These are phyloP conservation scores for Zasmidium cellare DNA, from an alignment of 2,329 filamentous ascomycete species.

Conservation along the genomic window DNA sequence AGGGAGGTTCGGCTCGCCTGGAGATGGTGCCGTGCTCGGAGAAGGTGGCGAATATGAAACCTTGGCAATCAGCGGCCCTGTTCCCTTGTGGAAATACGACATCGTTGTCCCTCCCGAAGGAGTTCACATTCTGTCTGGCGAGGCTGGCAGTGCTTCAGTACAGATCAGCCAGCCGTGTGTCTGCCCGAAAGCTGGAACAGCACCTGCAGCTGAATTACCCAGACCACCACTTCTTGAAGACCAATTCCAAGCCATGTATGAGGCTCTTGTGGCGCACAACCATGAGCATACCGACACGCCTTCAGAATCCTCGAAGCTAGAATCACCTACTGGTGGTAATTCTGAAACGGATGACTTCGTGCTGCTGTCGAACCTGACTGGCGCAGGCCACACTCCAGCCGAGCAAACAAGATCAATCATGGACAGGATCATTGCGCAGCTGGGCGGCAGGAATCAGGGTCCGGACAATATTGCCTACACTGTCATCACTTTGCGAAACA, in stretches of 20 bases:
- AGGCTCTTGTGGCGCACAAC: constrained; percentile 9
- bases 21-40: constrained; percentile 73
- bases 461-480: constrained; percentile 41
- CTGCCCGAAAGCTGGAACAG: not conserved
- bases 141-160: constrained; percentile 76
- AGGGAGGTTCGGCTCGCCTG: constrained; percentile 64
- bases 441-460: constrained; percentile 30
- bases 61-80: constrained; percentile 78
- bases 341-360: not conserved
- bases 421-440: constrained; percentile 32
- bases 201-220: constrained; percentile 40
- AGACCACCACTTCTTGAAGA: constrained; percentile 68
- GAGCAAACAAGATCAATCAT: constrained; percentile 44
- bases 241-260: constrained; percentile 52
- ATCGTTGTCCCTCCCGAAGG: constrained; percentile 63
- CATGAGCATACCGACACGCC: not conserved
- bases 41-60: constrained; percentile 98
- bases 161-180: constrained; percentile 61
- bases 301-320: not conserved
- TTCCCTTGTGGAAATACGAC: constrained; percentile 67
- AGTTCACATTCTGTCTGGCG: constrained; percentile 60
- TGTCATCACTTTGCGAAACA: constrained; percentile 71
- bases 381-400: constrained; percentile 38
- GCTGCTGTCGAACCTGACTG: constrained; percentile 35
- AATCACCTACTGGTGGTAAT: not conserved